Conservation (phyloP, 1,139 yeast species). For the Saccharomyces hybrid region DNA sequence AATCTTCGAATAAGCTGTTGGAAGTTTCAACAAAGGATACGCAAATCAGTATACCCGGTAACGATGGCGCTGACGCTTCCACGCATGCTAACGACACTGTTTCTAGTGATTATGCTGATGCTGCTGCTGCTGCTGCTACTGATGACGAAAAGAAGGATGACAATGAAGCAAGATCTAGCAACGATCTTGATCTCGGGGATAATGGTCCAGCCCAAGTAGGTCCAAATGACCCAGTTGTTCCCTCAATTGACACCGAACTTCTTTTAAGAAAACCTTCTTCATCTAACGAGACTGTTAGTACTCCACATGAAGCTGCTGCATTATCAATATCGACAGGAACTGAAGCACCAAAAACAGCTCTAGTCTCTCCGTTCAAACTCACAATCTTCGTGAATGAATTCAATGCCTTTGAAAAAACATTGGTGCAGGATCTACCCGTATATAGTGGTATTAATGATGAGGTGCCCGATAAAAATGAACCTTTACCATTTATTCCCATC, state of each 20-base stretch:
- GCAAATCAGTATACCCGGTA: not conserved
- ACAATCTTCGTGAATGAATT: constrained; percentile 46
- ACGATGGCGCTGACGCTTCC: not conserved
- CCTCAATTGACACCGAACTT: not conserved
- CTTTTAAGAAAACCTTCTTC: not conserved
- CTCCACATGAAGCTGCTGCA: not conserved
- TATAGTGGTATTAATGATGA: constrained; percentile 39
- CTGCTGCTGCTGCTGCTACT: not conserved
- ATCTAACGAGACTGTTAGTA: not conserved
- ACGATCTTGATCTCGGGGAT: not conserved
- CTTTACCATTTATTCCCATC: constrained; percentile 41
- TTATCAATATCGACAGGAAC: not conserved
- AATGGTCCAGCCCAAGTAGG: not conserved
- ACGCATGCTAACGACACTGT: not conserved
- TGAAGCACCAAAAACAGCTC: constrained; percentile 5
- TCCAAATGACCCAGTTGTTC: not conserved
- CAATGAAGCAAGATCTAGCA: not conserved
- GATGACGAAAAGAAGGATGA: not conserved
- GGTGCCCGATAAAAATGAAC: constrained; percentile 28
- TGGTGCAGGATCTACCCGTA: constrained; percentile 48
- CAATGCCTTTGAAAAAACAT: constrained; percentile 46
- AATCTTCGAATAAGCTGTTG: not conserved
- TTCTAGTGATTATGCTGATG: not conserved
- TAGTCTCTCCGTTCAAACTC: constrained; percentile 48
- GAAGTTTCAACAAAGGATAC: not conserved